A percentile compares a stretch with the other conserved stretches of the same genome.
phyloP scores from a whole-genome alignment of 352 stramenopile species.

The Phytophthora sansomeana region DNA sequence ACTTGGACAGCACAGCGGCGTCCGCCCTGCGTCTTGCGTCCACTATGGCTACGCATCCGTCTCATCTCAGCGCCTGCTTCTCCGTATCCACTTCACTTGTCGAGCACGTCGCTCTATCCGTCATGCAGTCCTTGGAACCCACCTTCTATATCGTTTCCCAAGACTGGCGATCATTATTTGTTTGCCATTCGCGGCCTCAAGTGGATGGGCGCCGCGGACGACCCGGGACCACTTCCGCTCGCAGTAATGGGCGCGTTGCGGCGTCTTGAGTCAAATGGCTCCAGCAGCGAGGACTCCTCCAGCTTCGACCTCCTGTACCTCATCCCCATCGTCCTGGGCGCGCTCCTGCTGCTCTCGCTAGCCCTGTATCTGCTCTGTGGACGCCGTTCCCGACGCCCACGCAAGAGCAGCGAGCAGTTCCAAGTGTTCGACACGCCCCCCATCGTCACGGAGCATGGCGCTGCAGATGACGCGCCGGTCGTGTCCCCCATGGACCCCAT shows the following conservation, averaged over 20 bases:
- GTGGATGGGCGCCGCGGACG: constrained; percentile 17
- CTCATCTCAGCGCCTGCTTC: neutral
- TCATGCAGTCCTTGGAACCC: constrained; percentile 9
- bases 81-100: neutral
- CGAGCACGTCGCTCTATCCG: constrained; percentile 6
- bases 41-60: neutral
- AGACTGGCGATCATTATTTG: constrained; percentile 1
- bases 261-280: constrained; percentile 9
- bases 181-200: neutral
- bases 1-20: constrained; percentile 1
- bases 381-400: neutral
- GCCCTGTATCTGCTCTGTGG: constrained; percentile 20
- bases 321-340: constrained; percentile 37
- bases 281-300: neutral
- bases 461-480: neutral
- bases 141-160: neutral
- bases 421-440: constrained; percentile 18
- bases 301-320: constrained; percentile 46
- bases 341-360: constrained; percentile 13
- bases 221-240: neutral
- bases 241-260: constrained; percentile 23
- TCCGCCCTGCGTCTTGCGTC: neutral
- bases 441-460: neutral
- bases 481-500: constrained; percentile 34
- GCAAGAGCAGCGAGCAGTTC: constrained; percentile 12